A percentile compares a stretch with the other conserved stretches of the same genome.
Conservation (phyloP, 495 filamentous ascomycete genomes). For the Lasiosphaeria hispida region DNA sequence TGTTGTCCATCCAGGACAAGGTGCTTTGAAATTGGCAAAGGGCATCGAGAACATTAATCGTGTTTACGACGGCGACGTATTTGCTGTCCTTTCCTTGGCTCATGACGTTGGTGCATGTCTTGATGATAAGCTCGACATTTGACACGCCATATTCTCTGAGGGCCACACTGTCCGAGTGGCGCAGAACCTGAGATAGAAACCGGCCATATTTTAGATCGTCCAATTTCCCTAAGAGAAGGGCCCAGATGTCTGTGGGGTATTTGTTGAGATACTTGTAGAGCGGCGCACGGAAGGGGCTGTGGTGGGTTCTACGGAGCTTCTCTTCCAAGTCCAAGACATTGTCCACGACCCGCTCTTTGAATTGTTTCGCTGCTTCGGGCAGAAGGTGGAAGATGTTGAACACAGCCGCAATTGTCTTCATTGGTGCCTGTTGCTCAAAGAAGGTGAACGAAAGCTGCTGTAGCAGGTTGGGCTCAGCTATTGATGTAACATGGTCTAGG, state of each 20-base stretch:
- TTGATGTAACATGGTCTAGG: conserved; percentile 85
- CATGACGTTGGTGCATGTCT: conserved; percentile 58
- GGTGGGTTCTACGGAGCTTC: conserved; percentile 81
- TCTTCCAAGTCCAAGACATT: conserved; percentile 86
- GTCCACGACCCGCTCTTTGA: conserved; percentile 84
- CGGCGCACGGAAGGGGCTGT: conserved; percentile 87
- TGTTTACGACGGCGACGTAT: conserved; percentile 77
- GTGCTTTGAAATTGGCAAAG: conserved; percentile 60
- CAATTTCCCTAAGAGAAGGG: conserved; percentile 69
- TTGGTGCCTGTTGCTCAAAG: conserved; percentile 83
- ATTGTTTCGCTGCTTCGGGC: conserved; percentile 81
- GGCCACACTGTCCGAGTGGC: conserved; percentile 67
- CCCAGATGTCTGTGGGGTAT: conserved; percentile 85
- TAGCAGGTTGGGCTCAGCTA: conserved; percentile 74
- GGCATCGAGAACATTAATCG: conserved; percentile 78
- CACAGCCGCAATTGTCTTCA: conserved; percentile 90
- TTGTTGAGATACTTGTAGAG: conserved; percentile 93
- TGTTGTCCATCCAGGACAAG: conserved; percentile 73
- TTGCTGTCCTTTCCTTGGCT: conserved; percentile 59
- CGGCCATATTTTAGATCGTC: conserved; percentile 83
- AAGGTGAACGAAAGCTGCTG: conserved; percentile 92
- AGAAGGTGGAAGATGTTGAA: conserved; percentile 96
- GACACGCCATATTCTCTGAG: conserved; percentile 71
- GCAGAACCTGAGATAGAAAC: conserved; percentile 91
- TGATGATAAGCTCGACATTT: conserved; percentile 67